Evolutionary conservation across 148 eudicot genomes (phyloP).

Genomic region (Nyssa sinensis): DNA sequence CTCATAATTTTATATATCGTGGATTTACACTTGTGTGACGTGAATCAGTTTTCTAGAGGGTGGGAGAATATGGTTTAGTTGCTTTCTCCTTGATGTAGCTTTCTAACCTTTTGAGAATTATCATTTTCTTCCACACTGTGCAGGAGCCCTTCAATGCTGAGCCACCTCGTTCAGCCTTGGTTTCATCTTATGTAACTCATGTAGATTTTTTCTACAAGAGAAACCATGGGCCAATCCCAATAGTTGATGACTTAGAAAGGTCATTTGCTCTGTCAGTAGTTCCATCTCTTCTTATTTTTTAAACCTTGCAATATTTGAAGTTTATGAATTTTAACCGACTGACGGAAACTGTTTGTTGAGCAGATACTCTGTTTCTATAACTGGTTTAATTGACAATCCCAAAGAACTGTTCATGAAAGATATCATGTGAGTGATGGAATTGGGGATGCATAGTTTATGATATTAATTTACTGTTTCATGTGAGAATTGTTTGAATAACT

Average conservation of each 20-base stretch:
- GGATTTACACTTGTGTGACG: too few species aligned
- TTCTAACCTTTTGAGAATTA: constrained; percentile 3
- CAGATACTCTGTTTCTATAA: constrained; percentile 68
- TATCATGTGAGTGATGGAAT: constrained; percentile 50
- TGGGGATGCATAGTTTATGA: constrained; percentile 1
- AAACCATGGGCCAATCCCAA: constrained; percentile 93
- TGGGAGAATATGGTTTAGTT: too few species aligned
- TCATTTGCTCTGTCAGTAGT: constrained; percentile 16
- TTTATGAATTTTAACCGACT: constrained; percentile 7
- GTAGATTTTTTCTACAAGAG: constrained; percentile 91
- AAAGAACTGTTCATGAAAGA: constrained; percentile 76
- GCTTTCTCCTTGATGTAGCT: not conserved
- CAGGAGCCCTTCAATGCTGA: constrained; percentile 98
- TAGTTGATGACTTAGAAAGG: constrained; percentile 83
- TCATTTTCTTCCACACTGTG: constrained; percentile 12
- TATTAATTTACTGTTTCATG: constrained; percentile 5
- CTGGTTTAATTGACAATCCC: constrained; percentile 49
- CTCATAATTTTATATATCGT: too few species aligned
- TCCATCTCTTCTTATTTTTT: not conserved
- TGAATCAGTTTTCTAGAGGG: too few species aligned
- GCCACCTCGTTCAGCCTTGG: constrained; percentile 71
- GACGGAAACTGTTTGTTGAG: constrained; percentile 17
- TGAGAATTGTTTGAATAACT: constrained; percentile 10
- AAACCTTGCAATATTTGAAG: not conserved
- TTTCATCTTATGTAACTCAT: constrained; percentile 88